Base-by-base conservation (phyloP, 1,284 basidiomycete genomes). In the Tilletia caries region DNA sequence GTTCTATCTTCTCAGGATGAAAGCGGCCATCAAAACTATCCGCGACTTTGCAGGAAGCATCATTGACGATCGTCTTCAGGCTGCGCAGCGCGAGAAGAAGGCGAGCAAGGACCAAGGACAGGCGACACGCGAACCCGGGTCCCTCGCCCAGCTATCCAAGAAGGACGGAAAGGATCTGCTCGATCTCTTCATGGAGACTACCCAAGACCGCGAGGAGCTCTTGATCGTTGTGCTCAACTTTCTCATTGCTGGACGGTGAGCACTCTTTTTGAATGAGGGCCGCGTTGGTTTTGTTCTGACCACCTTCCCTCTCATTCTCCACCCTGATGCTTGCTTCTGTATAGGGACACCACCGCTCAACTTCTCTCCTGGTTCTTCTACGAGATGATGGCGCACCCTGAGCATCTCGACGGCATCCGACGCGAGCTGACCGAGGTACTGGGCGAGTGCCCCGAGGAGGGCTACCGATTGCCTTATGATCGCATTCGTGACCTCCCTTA, bases 141-240 rank as follows among this genome's bases (percentile, higher is more conserved):
- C 58, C 32, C 32, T 62, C 32, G 27, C 58, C 32, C 27, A 62
- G 3, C 33, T 62, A 15, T 27, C 33, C 69, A 41, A 60, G 62
- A 72, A 73, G 66, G 76, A 76, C 27, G 73, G 72, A 67, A 78
- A 78, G 71, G 78, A 79, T 32, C 70, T 79, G 43, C 82, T 84
- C 20, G 85, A 86, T 25, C 83, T 85, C 65, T 87, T 87, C 77
- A 79, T 84, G 68, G 81, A 85, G 25, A 84, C 86, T 67, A 73
- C 71, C 10, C 41, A 70, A 25, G 66, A 70, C 33, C 81, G 82
- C 46, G 71, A 79, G 62, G 77, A 83, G 70, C 70, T 84, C 41
- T 76, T 82, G 0, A 70, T 72, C 5, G 79, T 82, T 0, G 75
- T 80, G 27, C 73, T 76, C 65, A 76, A 76, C 73, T 76, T 78